A percentile compares a stretch with the other conserved stretches of the same genome.
Evolutionary conservation across 2,329 filamentous ascomycete species (phyloP).

Genomic region (Alternaria sp.): DNA sequence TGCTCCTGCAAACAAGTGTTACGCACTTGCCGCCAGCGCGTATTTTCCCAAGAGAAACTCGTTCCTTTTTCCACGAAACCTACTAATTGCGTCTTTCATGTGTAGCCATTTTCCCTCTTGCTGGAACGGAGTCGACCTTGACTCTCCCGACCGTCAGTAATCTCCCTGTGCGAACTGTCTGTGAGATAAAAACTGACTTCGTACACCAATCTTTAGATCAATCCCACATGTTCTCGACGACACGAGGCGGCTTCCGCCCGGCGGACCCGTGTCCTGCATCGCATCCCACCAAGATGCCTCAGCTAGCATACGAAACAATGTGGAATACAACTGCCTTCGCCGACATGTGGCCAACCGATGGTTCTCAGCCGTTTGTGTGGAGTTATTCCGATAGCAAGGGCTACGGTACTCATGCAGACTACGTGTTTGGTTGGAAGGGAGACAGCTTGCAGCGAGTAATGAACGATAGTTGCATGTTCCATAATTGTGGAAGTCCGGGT

Average conservation of each 20-base stretch:
- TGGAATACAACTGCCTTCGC: conserved; percentile 41
- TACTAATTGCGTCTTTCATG: background rate
- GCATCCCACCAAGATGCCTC: conserved; percentile 34
- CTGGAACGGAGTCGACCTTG: conserved; percentile 62
- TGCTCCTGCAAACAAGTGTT: background rate
- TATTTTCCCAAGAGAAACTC: background rate
- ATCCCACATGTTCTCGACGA: conserved; percentile 35
- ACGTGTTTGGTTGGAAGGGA: conserved; percentile 39
- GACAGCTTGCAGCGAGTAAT: conserved; percentile 35
- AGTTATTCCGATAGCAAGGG: conserved; percentile 25
- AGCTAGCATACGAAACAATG: conserved; percentile 37
- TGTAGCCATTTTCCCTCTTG: conserved; percentile 52
- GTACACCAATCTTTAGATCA: conserved; percentile 34
- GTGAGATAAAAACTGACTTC: background rate
- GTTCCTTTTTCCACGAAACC: background rate
- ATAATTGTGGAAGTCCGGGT: conserved; percentile 23
- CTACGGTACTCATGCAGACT: conserved; percentile 33
- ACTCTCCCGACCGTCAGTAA: conserved; percentile 45
- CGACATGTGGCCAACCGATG: conserved; percentile 36
- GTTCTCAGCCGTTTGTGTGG: conserved; percentile 3
- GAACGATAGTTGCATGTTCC: conserved; percentile 33
- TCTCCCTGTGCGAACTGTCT: background rate
- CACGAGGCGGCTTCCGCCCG: conserved; percentile 25
- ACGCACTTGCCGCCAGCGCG: background rate
- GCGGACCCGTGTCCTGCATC: conserved; percentile 31